These are phyloP conservation scores for Coemansia sp. DNA, from an alignment of 192 early-diverging fungal species.

Conservation along the genomic window DNA sequence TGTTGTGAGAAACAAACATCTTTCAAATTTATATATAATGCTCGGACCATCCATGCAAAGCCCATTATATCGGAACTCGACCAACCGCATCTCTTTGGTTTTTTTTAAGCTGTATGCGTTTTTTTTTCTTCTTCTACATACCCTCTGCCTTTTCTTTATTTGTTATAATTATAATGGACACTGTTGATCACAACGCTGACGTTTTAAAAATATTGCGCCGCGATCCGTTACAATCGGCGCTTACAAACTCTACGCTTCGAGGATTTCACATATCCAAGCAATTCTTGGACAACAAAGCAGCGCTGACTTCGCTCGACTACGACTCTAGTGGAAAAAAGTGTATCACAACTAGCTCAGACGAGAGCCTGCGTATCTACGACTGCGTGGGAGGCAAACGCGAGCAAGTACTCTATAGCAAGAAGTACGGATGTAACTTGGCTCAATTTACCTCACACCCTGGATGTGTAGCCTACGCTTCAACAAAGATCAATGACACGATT, in stretches of 20 bases:
- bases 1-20: no score
- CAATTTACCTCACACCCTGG: constrained; percentile 83
- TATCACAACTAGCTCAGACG: constrained; percentile 82
- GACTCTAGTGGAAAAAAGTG: constrained; percentile 74
- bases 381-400: constrained; percentile 72
- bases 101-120: neutral
- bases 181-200: constrained; percentile 11
- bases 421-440: constrained; percentile 90
- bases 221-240: constrained; percentile 33
- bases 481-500: constrained; percentile 93
- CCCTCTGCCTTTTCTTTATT: neutral
- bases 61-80: no score
- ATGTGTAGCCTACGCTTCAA: constrained; percentile 90
- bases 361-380: constrained; percentile 87
- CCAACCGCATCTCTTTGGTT: no score
- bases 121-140: no score
- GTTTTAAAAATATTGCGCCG: constrained; percentile 26
- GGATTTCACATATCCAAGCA: constrained; percentile 63
- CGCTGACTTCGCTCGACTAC: constrained; percentile 84
- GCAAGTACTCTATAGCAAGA: constrained; percentile 86
- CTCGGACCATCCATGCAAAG: no score
- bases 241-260: constrained; percentile 20
- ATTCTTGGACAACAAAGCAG: constrained; percentile 75
- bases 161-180: neutral
- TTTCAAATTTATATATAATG: no score